Base-by-base conservation (phyloP, 2,329 filamentous ascomycete genomes). In the Pseudogymnoascus sp. region DNA sequence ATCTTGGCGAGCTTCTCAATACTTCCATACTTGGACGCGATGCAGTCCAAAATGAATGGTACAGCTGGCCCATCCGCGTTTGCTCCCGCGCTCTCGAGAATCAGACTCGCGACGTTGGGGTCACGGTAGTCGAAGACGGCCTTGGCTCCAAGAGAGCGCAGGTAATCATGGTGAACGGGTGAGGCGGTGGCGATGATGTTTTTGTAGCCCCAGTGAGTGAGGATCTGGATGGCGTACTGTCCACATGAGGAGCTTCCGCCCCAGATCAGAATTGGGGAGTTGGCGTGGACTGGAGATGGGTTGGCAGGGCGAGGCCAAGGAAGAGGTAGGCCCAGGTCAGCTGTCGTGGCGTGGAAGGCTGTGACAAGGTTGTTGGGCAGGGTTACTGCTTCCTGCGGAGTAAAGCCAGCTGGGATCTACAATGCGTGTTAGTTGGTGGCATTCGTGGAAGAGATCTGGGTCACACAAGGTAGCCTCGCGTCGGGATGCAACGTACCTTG, bases 341-440 rank as follows among this genome's bases (percentile, higher is more conserved):
- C 71, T 1, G 75, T 77, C 2, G 82, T 69, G 4, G 81, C 74
- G 68, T 87, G 82, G 69, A 86, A 82, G 9, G 81, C 82, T 0
- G 84, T 86, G 30, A 87, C 79, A 28, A 84, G 71, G 66, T 85
- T 87, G 58, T 82, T 80, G 0, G 82, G 79, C 2, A 86, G 70
- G 0, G 83, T 84, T 12, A 70, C 65, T 12, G 81, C 82, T 64
- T 79, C 75, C 55, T 77, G 68, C 41, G 78, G 68, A 0, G 74
- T 74, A 30, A 80, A 69, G 23, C 72, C 74, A 9, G 70, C 63
- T 1, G 80, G 79, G 22, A 83, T 63, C 73, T 76, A 23, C 3
- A 22, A 36, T 55, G 19, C 12, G 39, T 58, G 42, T 28, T 19
- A 49, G n/a, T 36, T 19, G 23, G 12, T 68, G 25, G 69, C 60